Evolutionary conservation across 225 moss, liverwort and hornwort genomes (phyloP).

Genomic region (Straminergon stramineum): DNA sequence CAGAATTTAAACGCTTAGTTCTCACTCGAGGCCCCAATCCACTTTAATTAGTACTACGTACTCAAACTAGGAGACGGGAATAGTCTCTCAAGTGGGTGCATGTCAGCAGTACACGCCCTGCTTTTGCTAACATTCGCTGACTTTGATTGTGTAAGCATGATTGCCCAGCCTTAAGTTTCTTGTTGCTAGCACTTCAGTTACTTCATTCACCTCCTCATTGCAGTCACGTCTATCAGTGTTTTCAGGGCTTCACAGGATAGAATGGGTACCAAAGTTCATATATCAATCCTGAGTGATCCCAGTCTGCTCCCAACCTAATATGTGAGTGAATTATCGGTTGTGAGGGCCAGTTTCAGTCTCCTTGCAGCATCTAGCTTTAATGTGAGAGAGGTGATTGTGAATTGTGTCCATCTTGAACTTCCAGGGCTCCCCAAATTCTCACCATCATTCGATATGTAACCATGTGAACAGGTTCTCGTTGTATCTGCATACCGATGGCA

Average conservation of each 20-base stretch:
- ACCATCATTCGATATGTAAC: neutral
- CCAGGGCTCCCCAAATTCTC: neutral
- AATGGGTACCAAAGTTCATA: neutral
- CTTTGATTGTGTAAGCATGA: neutral
- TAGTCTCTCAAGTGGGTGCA: neutral
- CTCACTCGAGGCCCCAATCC: neutral
- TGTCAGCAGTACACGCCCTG: neutral
- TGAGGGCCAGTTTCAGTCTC: neutral
- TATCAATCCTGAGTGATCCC: neutral
- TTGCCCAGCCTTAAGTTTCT: neutral
- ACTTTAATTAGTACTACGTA: neutral
- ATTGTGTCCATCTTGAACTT: neutral
- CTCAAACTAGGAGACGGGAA: neutral
- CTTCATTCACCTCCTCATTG: neutral
- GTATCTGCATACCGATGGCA: neutral
- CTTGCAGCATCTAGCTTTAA: neutral
- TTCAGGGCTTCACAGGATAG: neutral
- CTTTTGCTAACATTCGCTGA: neutral
- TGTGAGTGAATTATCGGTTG: neutral
- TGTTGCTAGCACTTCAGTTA: neutral
- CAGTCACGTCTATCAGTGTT: neutral
- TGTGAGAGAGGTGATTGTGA: no score
- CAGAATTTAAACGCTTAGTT: neutral
- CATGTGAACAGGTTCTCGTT: neutral
- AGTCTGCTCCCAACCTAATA: neutral